Percentiles rank a stretch among this genome's conserved stretches.
phyloP scores from a whole-genome alignment of 129 eudicot species.

The Saussurea involucrata region DNA sequence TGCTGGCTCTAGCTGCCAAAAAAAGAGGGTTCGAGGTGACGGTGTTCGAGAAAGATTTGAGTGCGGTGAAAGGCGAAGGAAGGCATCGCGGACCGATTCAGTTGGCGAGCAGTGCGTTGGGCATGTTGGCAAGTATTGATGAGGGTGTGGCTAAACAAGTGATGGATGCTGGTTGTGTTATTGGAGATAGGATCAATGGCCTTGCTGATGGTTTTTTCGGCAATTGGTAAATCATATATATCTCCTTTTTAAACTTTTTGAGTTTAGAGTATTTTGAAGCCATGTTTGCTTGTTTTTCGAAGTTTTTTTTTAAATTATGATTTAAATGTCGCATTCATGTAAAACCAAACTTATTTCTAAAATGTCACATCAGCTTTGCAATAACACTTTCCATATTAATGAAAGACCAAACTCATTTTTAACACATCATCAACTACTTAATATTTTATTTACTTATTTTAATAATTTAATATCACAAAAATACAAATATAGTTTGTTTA shows the following conservation, averaged over 20 bases:
- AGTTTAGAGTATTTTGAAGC: not conserved
- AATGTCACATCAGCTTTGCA: too few species aligned
- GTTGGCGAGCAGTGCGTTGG: conserved; percentile 43
- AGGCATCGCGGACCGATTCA: conserved; percentile 42
- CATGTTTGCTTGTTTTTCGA: not conserved
- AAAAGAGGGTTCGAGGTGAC: conserved; percentile 33
- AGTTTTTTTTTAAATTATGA: too few species aligned
- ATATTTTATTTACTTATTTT: too few species aligned
- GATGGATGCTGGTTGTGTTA: conserved; percentile 37
- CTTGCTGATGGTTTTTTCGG: conserved; percentile 42
- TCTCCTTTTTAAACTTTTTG: not conserved
- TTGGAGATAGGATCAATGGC: conserved; percentile 38
- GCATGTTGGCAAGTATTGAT: conserved; percentile 34
- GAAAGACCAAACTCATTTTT: too few species aligned
- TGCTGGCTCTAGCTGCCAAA: conserved; percentile 38
- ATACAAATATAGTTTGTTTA: too few species aligned
- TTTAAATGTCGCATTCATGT: too few species aligned
- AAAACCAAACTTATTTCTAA: too few species aligned
- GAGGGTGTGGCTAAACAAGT: conserved; percentile 15
- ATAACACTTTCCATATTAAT: too few species aligned
- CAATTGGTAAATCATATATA: conserved; percentile 28
- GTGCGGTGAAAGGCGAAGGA: conserved; percentile 44
- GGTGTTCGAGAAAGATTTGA: conserved; percentile 47
- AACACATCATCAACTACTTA: too few species aligned
- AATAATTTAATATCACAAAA: too few species aligned